phyloP scores from a whole-genome alignment of 2,329 filamentous ascomycete genomes.

The Trichophyton schoenleinii region DNA sequence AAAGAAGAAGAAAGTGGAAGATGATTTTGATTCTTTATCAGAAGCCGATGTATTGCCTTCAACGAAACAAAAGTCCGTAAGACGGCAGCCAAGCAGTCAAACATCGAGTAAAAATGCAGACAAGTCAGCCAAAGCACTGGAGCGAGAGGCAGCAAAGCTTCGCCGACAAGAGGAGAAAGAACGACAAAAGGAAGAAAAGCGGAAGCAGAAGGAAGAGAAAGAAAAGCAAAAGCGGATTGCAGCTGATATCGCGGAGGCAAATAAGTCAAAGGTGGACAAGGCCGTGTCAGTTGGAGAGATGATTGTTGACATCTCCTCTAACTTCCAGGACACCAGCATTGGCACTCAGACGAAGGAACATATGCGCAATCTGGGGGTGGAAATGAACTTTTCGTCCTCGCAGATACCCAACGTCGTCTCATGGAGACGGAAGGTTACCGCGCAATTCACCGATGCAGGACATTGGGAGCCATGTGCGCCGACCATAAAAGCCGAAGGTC shows the following conservation, averaged over 20 bases:
- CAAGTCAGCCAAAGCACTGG: constrained; percentile 39
- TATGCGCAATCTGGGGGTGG: constrained; percentile 32
- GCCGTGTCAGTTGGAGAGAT: constrained; percentile 63
- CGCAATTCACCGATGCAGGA: constrained; percentile 47
- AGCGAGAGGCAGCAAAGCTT: constrained; percentile 38
- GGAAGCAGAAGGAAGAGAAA: constrained; percentile 42
- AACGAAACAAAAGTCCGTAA: background rate
- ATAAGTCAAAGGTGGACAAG: constrained; percentile 61
- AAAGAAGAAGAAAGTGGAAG: constrained; percentile 12
- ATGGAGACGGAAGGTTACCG: constrained; percentile 57
- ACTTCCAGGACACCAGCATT: constrained; percentile 38
- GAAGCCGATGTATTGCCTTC: background rate
- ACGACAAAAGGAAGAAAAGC: constrained; percentile 40
- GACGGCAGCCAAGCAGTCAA: constrained; percentile 24
- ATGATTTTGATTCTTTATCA: background rate
- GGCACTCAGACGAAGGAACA: constrained; percentile 33
- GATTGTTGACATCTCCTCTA: constrained; percentile 56
- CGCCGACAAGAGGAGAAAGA: constrained; percentile 46
- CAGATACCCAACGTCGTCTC: constrained; percentile 43
- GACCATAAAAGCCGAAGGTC: constrained; percentile 42
- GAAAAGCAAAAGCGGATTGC: constrained; percentile 51
- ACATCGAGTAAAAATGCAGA: constrained; percentile 17
- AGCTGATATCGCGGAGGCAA: constrained; percentile 57
- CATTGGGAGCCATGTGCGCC: constrained; percentile 51
- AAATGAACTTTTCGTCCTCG: constrained; percentile 29